Evolutionary conservation across 805 yeast genomes (phyloP).

Genomic region (Lipomyces oligophaga): DNA sequence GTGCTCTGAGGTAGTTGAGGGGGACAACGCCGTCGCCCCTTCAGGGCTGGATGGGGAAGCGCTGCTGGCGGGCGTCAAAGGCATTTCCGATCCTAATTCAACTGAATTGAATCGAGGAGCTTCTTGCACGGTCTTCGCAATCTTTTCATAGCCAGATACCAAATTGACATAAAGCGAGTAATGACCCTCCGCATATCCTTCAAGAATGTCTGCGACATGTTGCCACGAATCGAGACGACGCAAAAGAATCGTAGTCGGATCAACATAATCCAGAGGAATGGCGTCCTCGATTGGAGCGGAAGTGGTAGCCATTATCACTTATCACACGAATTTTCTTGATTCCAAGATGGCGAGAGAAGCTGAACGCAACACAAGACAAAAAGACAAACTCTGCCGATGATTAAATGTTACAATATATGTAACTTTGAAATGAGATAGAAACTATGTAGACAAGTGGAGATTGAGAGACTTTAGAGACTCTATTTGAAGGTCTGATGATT

Average conservation of each 20-base stretch:
- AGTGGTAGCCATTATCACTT: no score
- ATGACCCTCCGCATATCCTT: conserved; percentile 36
- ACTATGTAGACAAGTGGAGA: no score
- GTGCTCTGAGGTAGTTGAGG: conserved; percentile 15
- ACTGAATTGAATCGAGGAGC: conserved; percentile 38
- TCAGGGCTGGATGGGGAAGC: conserved; percentile 34
- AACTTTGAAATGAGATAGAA: no score
- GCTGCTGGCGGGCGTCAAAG: conserved; percentile 20
- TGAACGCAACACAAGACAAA: no score
- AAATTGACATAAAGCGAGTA: conserved; percentile 33
- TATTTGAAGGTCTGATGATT: no score
- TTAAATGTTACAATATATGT: no score
- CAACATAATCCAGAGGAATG: conserved; percentile 31
- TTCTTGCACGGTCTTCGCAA: conserved; percentile 36
- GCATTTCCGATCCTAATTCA: conserved; percentile 15
- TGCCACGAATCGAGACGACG: conserved; percentile 42
- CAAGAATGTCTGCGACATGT: conserved; percentile 34
- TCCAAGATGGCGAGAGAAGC: neutral
- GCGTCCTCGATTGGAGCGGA: conserved; percentile 18
- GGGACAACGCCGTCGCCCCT: conserved; percentile 29
- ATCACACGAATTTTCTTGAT: no score
- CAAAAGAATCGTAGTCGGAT: conserved; percentile 40
- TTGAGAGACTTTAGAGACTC: no score
- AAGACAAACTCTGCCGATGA: no score
- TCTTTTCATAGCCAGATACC: conserved; percentile 37